A percentile compares a stretch with the other conserved stretches of the same genome.
phyloP scores from a whole-genome alignment of 306 rosid species.

The Quercus wislizeni region DNA sequence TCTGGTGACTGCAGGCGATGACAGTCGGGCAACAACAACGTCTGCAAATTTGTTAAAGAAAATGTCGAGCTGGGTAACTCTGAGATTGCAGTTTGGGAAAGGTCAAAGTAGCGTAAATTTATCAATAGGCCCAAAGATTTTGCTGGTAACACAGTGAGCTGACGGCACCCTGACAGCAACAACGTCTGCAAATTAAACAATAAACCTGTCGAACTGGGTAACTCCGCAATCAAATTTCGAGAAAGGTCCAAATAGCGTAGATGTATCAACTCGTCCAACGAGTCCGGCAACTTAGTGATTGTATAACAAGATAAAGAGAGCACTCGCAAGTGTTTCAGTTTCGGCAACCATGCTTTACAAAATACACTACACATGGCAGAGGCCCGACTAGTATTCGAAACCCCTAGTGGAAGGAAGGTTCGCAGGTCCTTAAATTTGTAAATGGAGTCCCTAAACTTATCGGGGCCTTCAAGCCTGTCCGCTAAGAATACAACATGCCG shows the following conservation, averaged over 20 bases:
- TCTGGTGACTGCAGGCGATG: not conserved
- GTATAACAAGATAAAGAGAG: not conserved
- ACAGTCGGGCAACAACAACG: not conserved
- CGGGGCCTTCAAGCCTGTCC: not conserved
- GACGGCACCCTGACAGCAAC: not conserved
- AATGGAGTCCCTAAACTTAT: not conserved
- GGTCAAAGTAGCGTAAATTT: conserved; percentile 14
- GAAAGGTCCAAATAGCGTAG: conserved; percentile 22
- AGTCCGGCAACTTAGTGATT: not conserved
- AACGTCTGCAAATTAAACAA: conserved; percentile 25
- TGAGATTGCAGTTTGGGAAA: not conserved
- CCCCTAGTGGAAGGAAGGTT: conserved; percentile 6
- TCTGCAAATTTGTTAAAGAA: conserved; percentile 18
- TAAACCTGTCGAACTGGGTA: not conserved
- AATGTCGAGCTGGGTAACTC: not conserved
- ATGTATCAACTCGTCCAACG: conserved; percentile 1
- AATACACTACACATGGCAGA: too few species aligned
- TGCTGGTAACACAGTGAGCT: not conserved
- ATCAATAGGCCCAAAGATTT: not conserved
- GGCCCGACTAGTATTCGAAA: too few species aligned
- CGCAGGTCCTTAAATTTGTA: not conserved
- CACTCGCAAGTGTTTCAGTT: not conserved
- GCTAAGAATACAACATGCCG: conserved; percentile 5
- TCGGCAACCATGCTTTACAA: too few species aligned
- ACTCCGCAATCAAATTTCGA: not conserved